Evolutionary conservation across 768 basidiomycete genomes (phyloP).

Genomic region (Sporobolomyces phaffii): DNA sequence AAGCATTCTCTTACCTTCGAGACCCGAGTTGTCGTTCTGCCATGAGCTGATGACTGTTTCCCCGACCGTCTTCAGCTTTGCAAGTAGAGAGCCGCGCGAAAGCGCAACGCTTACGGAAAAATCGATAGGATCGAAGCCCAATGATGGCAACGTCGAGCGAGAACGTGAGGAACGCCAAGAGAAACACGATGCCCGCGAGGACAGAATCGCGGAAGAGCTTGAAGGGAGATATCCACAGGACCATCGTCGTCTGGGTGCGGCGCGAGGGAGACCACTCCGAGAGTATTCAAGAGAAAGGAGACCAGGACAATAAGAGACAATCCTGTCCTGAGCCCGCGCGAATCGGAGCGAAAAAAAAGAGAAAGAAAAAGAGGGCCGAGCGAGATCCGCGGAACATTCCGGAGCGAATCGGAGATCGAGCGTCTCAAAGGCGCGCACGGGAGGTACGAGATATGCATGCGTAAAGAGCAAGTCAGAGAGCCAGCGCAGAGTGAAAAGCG

Average conservation of each 20-base stretch:
- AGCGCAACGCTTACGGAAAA: not conserved
- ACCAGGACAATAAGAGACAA: not conserved
- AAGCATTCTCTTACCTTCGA: slow-evolving; percentile 8
- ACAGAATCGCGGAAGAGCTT: not conserved
- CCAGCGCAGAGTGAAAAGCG: too few relatives aligned
- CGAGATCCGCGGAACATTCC: too few relatives aligned
- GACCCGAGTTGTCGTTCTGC: not conserved
- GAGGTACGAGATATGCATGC: too few relatives aligned
- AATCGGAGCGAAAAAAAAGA: not conserved
- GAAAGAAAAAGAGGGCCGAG: too few relatives aligned
- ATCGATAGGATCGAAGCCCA: not conserved
- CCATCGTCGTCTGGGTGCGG: not conserved
- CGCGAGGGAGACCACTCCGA: not conserved
- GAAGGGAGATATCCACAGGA: slow-evolving; percentile 12
- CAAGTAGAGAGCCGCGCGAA: too few relatives aligned
- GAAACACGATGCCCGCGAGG: slow-evolving; percentile 11
- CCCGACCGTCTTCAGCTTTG: too few relatives aligned
- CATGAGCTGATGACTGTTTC: not conserved
- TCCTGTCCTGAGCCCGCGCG: too few relatives aligned
- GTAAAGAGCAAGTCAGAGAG: too few relatives aligned
- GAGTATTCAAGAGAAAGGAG: not conserved
- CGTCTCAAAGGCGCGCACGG: too few relatives aligned
- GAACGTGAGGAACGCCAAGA: not conserved
- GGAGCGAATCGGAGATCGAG: too few relatives aligned
- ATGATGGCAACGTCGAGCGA: not conserved